Base-by-base conservation (phyloP, 768 basidiomycete species). In the Phanerochaete sordida region DNA sequence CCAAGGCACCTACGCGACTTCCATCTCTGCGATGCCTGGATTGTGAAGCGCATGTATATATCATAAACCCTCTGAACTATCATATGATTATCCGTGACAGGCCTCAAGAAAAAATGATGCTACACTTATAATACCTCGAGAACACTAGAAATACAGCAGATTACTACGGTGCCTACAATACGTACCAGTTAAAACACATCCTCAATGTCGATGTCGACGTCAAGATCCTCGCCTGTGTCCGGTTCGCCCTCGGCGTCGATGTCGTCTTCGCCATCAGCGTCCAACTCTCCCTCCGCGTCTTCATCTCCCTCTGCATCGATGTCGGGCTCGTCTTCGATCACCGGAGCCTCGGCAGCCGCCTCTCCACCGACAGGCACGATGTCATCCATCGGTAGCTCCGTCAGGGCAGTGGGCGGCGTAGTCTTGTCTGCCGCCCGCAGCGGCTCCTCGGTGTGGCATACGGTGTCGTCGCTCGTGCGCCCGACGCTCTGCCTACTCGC, bases 391-490 rank as follows among this genome's bases (percentile, higher is more conserved):
- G 51, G 23, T 21, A 70, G 63, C 66, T 72, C 56, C 3, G 28
- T 44, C 16, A 67, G 63, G 66, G 62, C 61, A 64, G 26, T 44
- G 13, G 62, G 37, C 24, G 68, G 62, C 26, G 64, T 61, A 1
- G 60, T 55, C 60, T 67, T 67, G 53, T 73, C 56, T 57, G 68
- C 65, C 16, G 65, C 68, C 27, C 67, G 65, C 3, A 66, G 65
- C 7, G 63, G 52, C n/a, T 68, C 69, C 37, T 79, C 76, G 13
- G 68, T 62, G 16, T 73, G 77, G 48, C 76, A 76, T 44, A 85
- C 74, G 9, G 82, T 85, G 56, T 82, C 82, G 61, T 87, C 87
- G 65, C 81, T 85, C 11, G 39, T 43, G 30, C 82, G 81, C 59
- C 78, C 61, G 33, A 62, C 74, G 62, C 85, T 86, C 66, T 81